These are phyloP conservation scores for Fonsecaea pedrosoi DNA, from an alignment of 2,329 filamentous ascomycete genomes.

Conservation along the genomic window DNA sequence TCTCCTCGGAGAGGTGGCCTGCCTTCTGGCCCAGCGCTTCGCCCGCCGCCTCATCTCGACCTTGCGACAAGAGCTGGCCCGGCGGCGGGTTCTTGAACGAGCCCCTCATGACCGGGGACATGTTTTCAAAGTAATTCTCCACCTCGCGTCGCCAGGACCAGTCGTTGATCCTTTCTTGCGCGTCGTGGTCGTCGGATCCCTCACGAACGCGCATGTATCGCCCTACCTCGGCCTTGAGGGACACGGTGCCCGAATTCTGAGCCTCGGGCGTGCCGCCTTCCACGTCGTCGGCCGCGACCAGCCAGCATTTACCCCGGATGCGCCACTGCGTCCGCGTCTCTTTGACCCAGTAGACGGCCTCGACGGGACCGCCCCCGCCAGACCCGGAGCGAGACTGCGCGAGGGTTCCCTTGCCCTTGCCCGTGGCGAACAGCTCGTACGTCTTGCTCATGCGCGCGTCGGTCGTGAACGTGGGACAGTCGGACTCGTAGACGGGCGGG, in stretches of 20 bases:
- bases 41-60: slow-evolving; percentile 52
- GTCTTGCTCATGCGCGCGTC: slow-evolving; percentile 88
- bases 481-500: slow-evolving; percentile 72
- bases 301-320: slow-evolving; percentile 75
- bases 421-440: slow-evolving; percentile 68
- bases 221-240: slow-evolving; percentile 66
- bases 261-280: slow-evolving; percentile 55
- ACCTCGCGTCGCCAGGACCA: slow-evolving; percentile 85
- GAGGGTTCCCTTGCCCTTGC: slow-evolving; percentile 54
- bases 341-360: slow-evolving; percentile 82
- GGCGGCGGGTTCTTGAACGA: slow-evolving; percentile 76
- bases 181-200: slow-evolving; percentile 36
- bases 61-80: slow-evolving; percentile 64
- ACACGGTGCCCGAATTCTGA: slow-evolving; percentile 61
- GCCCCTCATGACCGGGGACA: slow-evolving; percentile 78
- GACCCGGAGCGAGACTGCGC: slow-evolving; percentile 55
- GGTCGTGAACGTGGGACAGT: slow-evolving; percentile 83
- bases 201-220: slow-evolving; percentile 61
- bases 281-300: slow-evolving; percentile 74
- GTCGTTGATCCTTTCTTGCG: slow-evolving; percentile 49
- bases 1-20: slow-evolving; percentile 70
- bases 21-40: slow-evolving; percentile 68
- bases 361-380: slow-evolving; percentile 73
- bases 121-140: slow-evolving; percentile 87
- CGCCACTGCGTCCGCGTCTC: slow-evolving; percentile 81